These are phyloP conservation scores for Tolypocladium endophyticum DNA, from an alignment of 2,329 filamentous ascomycete genomes.

Conservation along the genomic window DNA sequence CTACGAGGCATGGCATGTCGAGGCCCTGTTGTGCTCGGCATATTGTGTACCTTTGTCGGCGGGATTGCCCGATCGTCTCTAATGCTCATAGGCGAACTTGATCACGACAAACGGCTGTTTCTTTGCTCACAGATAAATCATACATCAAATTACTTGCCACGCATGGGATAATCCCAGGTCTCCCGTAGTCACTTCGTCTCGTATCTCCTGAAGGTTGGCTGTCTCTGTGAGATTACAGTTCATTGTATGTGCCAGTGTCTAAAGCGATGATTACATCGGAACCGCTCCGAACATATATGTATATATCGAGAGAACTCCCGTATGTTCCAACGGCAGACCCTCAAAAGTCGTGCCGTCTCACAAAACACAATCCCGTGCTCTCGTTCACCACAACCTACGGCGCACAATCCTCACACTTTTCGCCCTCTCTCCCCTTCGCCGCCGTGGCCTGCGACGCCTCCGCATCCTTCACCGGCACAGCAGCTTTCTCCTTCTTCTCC, in stretches of 20 bases:
- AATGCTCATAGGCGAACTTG: constrained; percentile 27
- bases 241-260: neutral
- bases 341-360: too few species aligned
- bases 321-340: neutral
- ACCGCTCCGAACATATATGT: neutral
- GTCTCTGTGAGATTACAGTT: neutral
- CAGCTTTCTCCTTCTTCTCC: constrained; percentile 1
- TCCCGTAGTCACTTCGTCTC: constrained; percentile 1
- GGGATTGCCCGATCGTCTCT: constrained; percentile 18
- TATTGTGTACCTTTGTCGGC: constrained; percentile 2
- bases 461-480: constrained; percentile 1
- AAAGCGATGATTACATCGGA: neutral
- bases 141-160: constrained; percentile 12
- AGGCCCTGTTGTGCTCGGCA: constrained; percentile 1
- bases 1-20: constrained; percentile 15
- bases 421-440: neutral
- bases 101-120: constrained; percentile 31
- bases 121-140: constrained; percentile 30
- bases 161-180: neutral
- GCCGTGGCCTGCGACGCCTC: neutral
- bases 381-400: neutral
- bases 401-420: constrained; percentile 16
- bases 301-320: too few species aligned
- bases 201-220: neutral
- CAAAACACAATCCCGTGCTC: neutral